These are phyloP conservation scores for Macadamia integrifolia DNA, from an alignment of 164 flowering plant genomes.

Conservation along the genomic window DNA sequence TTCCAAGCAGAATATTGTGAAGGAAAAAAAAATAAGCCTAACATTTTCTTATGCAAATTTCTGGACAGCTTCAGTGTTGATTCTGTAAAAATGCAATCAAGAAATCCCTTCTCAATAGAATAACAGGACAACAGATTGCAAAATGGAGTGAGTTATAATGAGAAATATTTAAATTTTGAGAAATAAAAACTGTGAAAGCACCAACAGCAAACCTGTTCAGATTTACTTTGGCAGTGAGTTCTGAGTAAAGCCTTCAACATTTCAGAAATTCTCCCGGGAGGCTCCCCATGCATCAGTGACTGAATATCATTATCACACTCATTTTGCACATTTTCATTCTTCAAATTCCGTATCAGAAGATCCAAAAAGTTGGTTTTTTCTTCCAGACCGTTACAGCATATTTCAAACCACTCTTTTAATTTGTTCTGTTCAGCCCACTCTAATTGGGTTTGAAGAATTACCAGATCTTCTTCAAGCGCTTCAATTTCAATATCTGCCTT, in stretches of 20 bases:
- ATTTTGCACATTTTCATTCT: conserved; percentile 11
- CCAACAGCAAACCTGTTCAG: conserved; percentile 29
- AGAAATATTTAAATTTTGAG: neutral
- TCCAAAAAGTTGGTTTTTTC: conserved; percentile 28
- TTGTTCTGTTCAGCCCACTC: conserved; percentile 26
- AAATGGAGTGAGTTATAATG: neutral
- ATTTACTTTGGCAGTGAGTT: conserved; percentile 9
- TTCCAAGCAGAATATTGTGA: neutral
- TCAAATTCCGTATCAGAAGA: conserved; percentile 18
- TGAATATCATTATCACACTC: conserved; percentile 13
- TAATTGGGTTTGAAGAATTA: conserved; percentile 33
- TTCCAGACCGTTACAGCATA: conserved; percentile 28
- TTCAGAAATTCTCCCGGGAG: conserved; percentile 32
- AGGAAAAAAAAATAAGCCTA: neutral
- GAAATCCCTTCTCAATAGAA: too few species aligned
- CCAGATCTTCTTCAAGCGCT: conserved; percentile 40
- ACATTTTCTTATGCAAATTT: neutral
- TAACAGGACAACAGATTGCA: neutral
- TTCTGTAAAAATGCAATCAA: neutral
- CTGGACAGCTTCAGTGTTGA: neutral
- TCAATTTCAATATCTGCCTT: conserved; percentile 46
- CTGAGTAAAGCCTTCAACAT: conserved; percentile 29
- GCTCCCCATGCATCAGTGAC: conserved; percentile 16
- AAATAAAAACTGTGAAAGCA: neutral
- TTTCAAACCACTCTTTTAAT: conserved; percentile 21